A percentile compares a stretch with the other conserved stretches of the same genome.
These are phyloP conservation scores for Tardiomyces blankii DNA, from an alignment of 1,139 yeast species.

Conservation along the genomic window DNA sequence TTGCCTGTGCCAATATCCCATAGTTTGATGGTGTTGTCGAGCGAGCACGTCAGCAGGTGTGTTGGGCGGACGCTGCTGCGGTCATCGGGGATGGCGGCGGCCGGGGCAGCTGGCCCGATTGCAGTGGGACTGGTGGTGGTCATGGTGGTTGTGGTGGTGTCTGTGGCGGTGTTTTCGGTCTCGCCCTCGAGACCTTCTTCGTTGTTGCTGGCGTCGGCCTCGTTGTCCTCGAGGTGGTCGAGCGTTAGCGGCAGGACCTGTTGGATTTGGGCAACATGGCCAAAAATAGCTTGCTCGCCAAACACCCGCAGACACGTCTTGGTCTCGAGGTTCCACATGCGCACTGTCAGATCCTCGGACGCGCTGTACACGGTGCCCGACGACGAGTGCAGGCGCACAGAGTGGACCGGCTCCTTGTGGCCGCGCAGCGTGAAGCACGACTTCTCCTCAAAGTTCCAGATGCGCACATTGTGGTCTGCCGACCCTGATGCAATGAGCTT, in stretches of 20 bases:
- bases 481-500: conserved; percentile 87
- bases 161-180: conserved; percentile 12
- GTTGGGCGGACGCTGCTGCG: conserved; percentile 41
- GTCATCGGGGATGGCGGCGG: conserved; percentile 10
- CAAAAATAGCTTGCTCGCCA: conserved; percentile 37
- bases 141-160: no score
- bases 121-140: no score
- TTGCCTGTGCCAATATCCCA: conserved; percentile 86
- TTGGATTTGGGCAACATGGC: conserved; percentile 67
- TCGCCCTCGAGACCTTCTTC: conserved; percentile 11
- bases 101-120: conserved; percentile 10
- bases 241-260: conserved; percentile 76
- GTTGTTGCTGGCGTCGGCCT: conserved; percentile 13
- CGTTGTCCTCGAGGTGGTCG: conserved; percentile 27
- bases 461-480: conserved; percentile 83
- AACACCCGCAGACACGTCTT: conserved; percentile 72
- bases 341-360: conserved; percentile 81
- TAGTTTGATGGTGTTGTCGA: conserved; percentile 86
- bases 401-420: conserved; percentile 84
- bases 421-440: conserved; percentile 90
- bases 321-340: conserved; percentile 88
- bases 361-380: conserved; percentile 78
- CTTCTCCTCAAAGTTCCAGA: conserved; percentile 92
- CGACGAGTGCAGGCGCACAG: conserved; percentile 74
- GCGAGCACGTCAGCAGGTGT: conserved; percentile 73